A percentile compares a stretch with the other conserved stretches of the same genome.
Evolutionary conservation across 2,329 filamentous ascomycete species (phyloP).

Genomic region (Sphaerulina musiva): DNA sequence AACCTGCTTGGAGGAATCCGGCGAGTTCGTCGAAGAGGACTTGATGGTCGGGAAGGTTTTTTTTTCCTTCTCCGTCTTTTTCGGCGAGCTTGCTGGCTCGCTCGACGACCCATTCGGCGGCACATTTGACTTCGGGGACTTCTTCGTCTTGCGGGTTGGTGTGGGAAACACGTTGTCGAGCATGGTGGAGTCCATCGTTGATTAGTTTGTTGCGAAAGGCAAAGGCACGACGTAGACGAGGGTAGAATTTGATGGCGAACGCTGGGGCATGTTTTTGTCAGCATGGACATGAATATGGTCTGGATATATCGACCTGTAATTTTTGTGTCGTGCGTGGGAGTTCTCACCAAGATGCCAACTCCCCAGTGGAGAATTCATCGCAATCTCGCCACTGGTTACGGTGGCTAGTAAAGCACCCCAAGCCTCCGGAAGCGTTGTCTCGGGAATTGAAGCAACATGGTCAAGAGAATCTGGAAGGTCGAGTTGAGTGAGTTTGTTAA

Average conservation of each 20-base stretch:
- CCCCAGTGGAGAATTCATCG: slow-evolving; percentile 1
- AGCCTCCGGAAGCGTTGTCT: neutral
- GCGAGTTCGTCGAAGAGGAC: slow-evolving; percentile 23
- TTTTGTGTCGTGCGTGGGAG: too few species aligned
- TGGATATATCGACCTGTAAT: neutral
- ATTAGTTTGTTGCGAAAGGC: neutral
- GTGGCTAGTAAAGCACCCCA: neutral
- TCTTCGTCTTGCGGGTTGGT: slow-evolving; percentile 12
- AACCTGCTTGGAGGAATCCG: slow-evolving; percentile 35
- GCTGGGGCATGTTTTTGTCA: neutral
- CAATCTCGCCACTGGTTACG: neutral
- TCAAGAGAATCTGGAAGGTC: neutral
- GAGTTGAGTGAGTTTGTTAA: neutral
- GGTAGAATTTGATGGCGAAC: slow-evolving; percentile 9
- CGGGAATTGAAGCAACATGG: neutral
- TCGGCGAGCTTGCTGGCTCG: slow-evolving; percentile 29
- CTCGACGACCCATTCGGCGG: slow-evolving; percentile 33
- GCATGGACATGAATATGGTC: neutral
- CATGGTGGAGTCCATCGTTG: neutral
- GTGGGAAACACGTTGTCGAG: neutral
- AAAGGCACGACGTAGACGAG: neutral
- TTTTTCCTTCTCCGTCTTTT: slow-evolving; percentile 25
- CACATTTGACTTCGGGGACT: slow-evolving; percentile 21
- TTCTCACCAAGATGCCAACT: slow-evolving; percentile 1
- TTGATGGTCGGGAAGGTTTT: slow-evolving; percentile 21